Percentiles rank a stretch among this genome's conserved stretches.
Conservation (phyloP, 1,284 basidiomycete genomes). For the Uromyces viciae-fabae region DNA sequence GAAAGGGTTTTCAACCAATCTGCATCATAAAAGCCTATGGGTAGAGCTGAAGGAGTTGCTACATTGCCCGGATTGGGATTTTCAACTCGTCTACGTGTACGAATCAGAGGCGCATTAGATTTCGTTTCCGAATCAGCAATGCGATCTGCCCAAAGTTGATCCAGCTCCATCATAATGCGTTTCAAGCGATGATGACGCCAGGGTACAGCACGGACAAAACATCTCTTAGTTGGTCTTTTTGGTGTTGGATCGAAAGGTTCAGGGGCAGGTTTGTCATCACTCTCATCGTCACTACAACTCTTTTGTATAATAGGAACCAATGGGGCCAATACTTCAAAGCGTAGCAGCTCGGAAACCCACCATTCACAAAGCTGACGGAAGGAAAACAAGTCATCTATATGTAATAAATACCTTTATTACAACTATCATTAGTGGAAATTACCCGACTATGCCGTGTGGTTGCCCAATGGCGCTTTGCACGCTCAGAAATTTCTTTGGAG, state of each 20-base stretch:
- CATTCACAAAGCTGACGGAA: background rate
- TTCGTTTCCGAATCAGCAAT: background rate
- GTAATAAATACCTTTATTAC: too few relatives aligned
- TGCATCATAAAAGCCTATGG: background rate
- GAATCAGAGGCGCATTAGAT: background rate
- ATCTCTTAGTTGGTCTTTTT: background rate
- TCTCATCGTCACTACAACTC: slow-evolving; percentile 24
- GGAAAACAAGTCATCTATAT: too few relatives aligned
- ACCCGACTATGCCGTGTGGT: background rate
- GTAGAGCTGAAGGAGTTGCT: background rate
- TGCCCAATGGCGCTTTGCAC: background rate
- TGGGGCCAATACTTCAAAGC: background rate
- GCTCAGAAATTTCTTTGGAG: background rate
- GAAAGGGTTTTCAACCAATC: background rate
- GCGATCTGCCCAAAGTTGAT: background rate
- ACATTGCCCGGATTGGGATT: background rate
- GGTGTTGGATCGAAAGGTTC: too few relatives aligned
- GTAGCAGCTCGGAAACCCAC: background rate
- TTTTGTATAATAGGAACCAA: background rate
- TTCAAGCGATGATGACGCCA: background rate
- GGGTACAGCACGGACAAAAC: background rate
- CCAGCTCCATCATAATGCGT: background rate
- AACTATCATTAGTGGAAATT: too few relatives aligned
- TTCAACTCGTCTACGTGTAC: background rate
- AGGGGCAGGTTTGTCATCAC: background rate